Percentiles rank a stretch among this genome's conserved stretches.
Conservation (phyloP, 306 rosid species). For the Gastrolobium villosum region DNA sequence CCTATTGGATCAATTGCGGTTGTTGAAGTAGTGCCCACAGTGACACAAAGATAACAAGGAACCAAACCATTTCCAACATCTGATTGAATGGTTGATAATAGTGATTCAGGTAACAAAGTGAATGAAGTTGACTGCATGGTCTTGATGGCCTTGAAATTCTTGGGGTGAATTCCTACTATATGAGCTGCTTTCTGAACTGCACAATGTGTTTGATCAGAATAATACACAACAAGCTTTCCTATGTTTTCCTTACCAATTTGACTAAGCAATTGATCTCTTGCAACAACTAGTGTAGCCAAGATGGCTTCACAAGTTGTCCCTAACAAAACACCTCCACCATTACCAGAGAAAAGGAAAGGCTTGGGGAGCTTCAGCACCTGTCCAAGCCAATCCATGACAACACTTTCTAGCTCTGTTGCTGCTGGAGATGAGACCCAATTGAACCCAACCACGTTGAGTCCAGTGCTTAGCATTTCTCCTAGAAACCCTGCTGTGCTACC, state of each 20-base stretch:
- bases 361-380: constrained; percentile 55
- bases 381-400: constrained; percentile 77
- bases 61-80: constrained; percentile 60
- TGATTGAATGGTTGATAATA: constrained; percentile 30
- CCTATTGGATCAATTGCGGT: constrained; percentile 66
- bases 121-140: constrained; percentile 43
- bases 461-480: constrained; percentile 72
- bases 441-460: constrained; percentile 65
- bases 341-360: constrained; percentile 57
- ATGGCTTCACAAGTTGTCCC: constrained; percentile 70
- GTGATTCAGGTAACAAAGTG: constrained; percentile 49
- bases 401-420: constrained; percentile 68
- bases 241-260: constrained; percentile 37
- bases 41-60: constrained; percentile 68
- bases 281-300: constrained; percentile 63
- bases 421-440: constrained; percentile 78
- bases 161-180: constrained; percentile 58
- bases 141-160: constrained; percentile 52
- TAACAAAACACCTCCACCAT: constrained; percentile 74
- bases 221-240: constrained; percentile 60
- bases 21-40: constrained; percentile 73
- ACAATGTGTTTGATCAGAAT: constrained; percentile 78
- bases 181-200: constrained; percentile 62
- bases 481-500: constrained; percentile 69
- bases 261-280: constrained; percentile 51